Percentiles rank a stretch among this genome's conserved stretches.
Evolutionary conservation across 345 rosid genomes (phyloP).

Genomic region (Eucalyptus pauciflora): DNA sequence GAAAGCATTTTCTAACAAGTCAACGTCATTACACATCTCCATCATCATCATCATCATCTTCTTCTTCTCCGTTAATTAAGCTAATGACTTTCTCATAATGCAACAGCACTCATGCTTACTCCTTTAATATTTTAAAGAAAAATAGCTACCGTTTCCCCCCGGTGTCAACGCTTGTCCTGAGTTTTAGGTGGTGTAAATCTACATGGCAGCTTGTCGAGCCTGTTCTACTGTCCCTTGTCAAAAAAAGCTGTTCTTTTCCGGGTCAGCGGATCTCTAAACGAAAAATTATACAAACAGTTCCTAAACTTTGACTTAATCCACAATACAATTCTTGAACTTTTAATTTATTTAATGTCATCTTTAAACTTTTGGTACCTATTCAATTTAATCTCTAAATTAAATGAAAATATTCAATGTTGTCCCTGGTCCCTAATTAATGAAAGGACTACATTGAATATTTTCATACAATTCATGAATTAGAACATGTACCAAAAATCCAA

Average conservation of each 20-base stretch:
- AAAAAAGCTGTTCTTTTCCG: too few species aligned
- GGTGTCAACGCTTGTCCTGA: neutral
- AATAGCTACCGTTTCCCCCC: neutral
- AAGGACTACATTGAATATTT: too few species aligned
- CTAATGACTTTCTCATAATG: neutral
- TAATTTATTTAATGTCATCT: too few species aligned
- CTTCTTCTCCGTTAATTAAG: neutral
- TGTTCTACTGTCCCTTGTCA: neutral
- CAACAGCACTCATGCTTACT: neutral
- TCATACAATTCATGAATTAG: too few species aligned
- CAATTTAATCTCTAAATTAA: too few species aligned
- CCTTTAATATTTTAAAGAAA: neutral
- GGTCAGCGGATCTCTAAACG: too few species aligned
- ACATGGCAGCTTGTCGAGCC: neutral
- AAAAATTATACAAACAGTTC: accelerated
- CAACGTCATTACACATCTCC: neutral
- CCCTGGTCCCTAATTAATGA: too few species aligned
- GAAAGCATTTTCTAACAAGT: neutral
- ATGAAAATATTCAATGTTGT: too few species aligned
- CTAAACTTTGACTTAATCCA: too few species aligned
- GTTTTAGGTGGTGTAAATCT: neutral
- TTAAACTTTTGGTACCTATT: too few species aligned
- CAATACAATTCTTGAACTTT: accelerated
- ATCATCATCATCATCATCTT: neutral
- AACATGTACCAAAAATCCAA: too few species aligned